phyloP scores from a whole-genome alignment of 345 rosid genomes.

The Pistacia vera region DNA sequence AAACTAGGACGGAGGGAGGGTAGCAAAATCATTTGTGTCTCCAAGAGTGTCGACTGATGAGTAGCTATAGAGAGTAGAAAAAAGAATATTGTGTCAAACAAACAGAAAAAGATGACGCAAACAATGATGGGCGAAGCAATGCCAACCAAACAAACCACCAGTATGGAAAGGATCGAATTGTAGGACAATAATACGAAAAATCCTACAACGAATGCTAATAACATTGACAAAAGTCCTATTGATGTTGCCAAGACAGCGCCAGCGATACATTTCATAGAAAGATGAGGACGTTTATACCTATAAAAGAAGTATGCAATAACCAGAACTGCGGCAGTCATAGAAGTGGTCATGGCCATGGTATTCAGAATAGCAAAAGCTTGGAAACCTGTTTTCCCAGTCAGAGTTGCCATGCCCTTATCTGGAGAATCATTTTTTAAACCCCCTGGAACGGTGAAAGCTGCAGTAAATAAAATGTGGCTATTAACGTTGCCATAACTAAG shows the following conservation, averaged over 20 bases:
- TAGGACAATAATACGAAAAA: neutral
- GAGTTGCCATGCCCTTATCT: neutral
- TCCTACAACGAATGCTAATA: slow-evolving; percentile 22
- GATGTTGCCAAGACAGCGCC: neutral
- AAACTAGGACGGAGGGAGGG: too few species aligned
- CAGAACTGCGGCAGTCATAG: slow-evolving; percentile 1
- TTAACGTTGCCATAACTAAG: slow-evolving; percentile 14
- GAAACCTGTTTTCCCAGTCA: slow-evolving; percentile 11
- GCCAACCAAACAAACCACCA: slow-evolving; percentile 3
- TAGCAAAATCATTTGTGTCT: too few species aligned
- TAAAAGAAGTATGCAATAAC: neutral
- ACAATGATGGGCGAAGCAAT: neutral
- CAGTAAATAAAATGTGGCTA: slow-evolving; percentile 24
- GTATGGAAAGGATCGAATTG: neutral
- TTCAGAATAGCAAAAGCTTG: slow-evolving; percentile 13
- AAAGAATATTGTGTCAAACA: too few species aligned
- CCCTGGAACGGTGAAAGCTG: slow-evolving; percentile 22
- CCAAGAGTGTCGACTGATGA: too few species aligned
- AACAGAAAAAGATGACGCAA: neutral
- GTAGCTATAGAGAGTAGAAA: too few species aligned
- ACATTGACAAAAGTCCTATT: slow-evolving; percentile 21
- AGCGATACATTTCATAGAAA: neutral
- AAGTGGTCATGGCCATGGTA: slow-evolving; percentile 19
- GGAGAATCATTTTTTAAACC: neutral
- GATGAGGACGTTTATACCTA: neutral